phyloP scores from a whole-genome alignment of 306 rosid species.

The Vachellia collinsii region DNA sequence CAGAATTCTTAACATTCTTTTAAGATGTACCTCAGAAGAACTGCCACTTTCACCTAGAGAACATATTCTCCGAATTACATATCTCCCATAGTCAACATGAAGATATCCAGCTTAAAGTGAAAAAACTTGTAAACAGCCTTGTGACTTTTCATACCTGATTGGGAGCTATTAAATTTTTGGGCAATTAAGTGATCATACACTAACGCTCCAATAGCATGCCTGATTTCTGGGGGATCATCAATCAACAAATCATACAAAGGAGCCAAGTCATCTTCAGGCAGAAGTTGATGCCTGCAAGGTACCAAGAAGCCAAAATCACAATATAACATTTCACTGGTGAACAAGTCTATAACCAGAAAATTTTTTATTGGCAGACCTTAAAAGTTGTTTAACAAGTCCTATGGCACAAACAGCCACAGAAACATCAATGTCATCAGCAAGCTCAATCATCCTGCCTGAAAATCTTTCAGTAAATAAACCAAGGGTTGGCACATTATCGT shows the following conservation, averaged over 20 bases:
- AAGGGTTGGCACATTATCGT: conserved; percentile 89
- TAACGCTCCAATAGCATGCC: conserved; percentile 95
- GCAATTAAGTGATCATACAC: conserved; percentile 96
- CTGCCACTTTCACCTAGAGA: conserved; percentile 65
- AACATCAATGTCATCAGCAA: conserved; percentile 92
- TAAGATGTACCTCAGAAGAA: conserved; percentile 86
- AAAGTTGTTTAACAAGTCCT: conserved; percentile 92
- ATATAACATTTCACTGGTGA: conserved; percentile 28
- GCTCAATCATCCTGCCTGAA: conserved; percentile 93
- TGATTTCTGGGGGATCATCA: conserved; percentile 90
- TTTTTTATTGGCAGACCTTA: conserved; percentile 56
- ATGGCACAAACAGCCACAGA: conserved; percentile 93
- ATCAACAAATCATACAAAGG: conserved; percentile 90
- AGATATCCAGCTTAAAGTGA: conserved; percentile 21
- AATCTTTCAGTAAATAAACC: conserved; percentile 93
- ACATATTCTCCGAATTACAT: conserved; percentile 34
- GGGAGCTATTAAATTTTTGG: conserved; percentile 79
- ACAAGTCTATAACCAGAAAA: conserved; percentile 28
- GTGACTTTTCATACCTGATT: conserved; percentile 68
- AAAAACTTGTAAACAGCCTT: conserved; percentile 23
- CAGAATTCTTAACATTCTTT: conserved; percentile 88
- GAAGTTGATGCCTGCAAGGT: conserved; percentile 86
- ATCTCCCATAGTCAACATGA: conserved; percentile 36
- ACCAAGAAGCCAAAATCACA: conserved; percentile 39
- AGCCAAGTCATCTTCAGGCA: conserved; percentile 94